phyloP scores from a whole-genome alignment of 805 yeast genomes.

The Candida germanica region DNA sequence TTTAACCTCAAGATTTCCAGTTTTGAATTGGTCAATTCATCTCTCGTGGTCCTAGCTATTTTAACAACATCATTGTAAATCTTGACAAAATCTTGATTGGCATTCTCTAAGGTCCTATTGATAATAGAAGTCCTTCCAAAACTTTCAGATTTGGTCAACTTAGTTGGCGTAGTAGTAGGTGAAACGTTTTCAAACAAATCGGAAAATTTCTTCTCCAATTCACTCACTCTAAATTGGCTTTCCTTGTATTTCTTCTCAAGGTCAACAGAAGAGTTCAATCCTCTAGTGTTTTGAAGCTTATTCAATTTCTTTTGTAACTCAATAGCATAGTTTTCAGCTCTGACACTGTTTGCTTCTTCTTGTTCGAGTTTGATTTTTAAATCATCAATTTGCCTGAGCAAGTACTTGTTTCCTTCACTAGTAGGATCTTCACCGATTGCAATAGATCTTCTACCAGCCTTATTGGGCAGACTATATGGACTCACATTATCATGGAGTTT shows the following conservation, averaged over 20 bases:
- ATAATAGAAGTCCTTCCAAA: constrained; percentile 24
- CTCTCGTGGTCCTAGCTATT: constrained; percentile 42
- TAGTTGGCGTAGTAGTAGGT: constrained; percentile 11
- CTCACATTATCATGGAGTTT: constrained; percentile 26
- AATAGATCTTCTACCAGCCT: constrained; percentile 25
- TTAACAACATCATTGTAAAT: constrained; percentile 49
- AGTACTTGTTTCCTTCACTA: constrained; percentile 14
- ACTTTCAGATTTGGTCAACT: constrained; percentile 32
- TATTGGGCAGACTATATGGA: constrained; percentile 25
- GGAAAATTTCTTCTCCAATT: constrained; percentile 30
- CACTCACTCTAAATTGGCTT: constrained; percentile 29
- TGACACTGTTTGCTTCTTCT: constrained; percentile 48
- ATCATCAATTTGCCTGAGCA: constrained; percentile 45
- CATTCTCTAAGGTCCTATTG: constrained; percentile 21
- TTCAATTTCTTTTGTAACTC: constrained; percentile 43
- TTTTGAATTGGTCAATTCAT: constrained; percentile 40
- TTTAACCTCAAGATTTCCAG: constrained; percentile 41
- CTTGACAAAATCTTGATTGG: constrained; percentile 45
- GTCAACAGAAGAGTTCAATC: constrained; percentile 30
- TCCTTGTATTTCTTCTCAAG: constrained; percentile 36
- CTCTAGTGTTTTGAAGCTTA: constrained; percentile 39
- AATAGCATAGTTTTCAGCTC: constrained; percentile 50
- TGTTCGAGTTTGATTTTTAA: constrained; percentile 48
- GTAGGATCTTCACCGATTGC: constrained; percentile 31
- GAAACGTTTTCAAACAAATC: constrained; percentile 18